These are phyloP conservation scores for Lecanicillium sp. DNA, from an alignment of 2,329 filamentous ascomycete genomes.

Conservation along the genomic window DNA sequence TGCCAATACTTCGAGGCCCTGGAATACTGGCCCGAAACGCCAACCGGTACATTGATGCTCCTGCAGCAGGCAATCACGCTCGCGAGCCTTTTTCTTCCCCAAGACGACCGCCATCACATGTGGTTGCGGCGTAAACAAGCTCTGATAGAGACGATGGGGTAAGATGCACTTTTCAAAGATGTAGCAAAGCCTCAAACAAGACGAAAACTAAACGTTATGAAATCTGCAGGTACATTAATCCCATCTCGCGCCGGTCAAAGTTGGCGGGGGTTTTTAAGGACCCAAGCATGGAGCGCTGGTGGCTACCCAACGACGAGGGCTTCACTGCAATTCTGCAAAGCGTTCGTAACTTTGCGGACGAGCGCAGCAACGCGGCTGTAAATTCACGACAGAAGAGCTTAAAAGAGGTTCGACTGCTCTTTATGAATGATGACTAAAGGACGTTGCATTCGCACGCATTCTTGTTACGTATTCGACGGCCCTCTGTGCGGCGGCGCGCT, in stretches of 20 bases:
- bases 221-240: slow-evolving; percentile 78
- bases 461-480: too few relatives aligned
- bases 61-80: slow-evolving; percentile 72
- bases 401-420: slow-evolving; percentile 68
- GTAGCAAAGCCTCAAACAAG: slow-evolving; percentile 2
- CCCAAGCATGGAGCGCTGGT: slow-evolving; percentile 70
- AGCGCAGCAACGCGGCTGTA: slow-evolving; percentile 57
- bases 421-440: slow-evolving; percentile 45
- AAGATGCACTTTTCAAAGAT: slow-evolving; percentile 28
- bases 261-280: slow-evolving; percentile 72
- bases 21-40: slow-evolving; percentile 61
- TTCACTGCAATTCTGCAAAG: slow-evolving; percentile 66
- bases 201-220: background rate
- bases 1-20: slow-evolving; percentile 77
- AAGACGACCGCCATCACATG: slow-evolving; percentile 61
- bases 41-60: slow-evolving; percentile 62
- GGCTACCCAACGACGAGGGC: slow-evolving; percentile 77
- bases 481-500: too few relatives aligned
- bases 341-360: slow-evolving; percentile 74
- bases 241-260: slow-evolving; percentile 62
- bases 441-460: too few relatives aligned
- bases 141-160: slow-evolving; percentile 72
- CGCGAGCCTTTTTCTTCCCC: slow-evolving; percentile 70
- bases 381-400: slow-evolving; percentile 56
- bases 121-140: slow-evolving; percentile 80